These are phyloP conservation scores for Sporothrix pseudoabietina DNA, from an alignment of 2,329 filamentous ascomycete genomes.

Conservation along the genomic window DNA sequence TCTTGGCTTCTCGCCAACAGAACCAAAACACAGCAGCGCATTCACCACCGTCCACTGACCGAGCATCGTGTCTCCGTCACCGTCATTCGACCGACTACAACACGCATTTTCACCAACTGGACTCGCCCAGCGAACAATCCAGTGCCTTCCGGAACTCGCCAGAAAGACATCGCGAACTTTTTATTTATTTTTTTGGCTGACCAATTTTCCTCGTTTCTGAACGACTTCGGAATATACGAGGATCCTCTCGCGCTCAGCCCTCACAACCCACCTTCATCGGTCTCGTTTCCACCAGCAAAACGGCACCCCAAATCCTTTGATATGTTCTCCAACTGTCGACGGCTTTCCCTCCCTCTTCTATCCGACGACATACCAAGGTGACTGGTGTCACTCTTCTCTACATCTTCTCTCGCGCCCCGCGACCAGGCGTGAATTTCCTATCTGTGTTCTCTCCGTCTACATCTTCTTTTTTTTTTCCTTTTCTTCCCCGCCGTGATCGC, in stretches of 20 bases:
- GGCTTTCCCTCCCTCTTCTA: constrained; percentile 57
- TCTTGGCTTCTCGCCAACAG: constrained; percentile 32
- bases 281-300: constrained; percentile 39
- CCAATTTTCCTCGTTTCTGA: constrained; percentile 37
- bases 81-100: neutral
- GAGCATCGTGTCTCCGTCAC: constrained; percentile 25
- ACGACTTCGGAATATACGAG: constrained; percentile 35
- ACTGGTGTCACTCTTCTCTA: constrained; percentile 52
- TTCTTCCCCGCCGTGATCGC: constrained; percentile 26
- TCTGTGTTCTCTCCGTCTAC: neutral
- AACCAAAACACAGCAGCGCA: neutral
- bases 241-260: neutral
- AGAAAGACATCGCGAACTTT: constrained; percentile 41
- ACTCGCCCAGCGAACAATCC: constrained; percentile 42
- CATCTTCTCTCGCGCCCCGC: constrained; percentile 51
- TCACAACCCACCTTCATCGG: neutral
- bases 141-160: constrained; percentile 44
- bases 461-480: neutral
- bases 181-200: constrained; percentile 37
- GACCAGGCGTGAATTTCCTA: constrained; percentile 45
- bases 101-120: constrained; percentile 38
- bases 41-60: constrained; percentile 21
- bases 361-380: constrained; percentile 65
- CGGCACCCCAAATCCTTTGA: constrained; percentile 45
- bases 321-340: constrained; percentile 61